phyloP scores from a whole-genome alignment of 495 filamentous ascomycete species.

The Penicillium daleae region DNA sequence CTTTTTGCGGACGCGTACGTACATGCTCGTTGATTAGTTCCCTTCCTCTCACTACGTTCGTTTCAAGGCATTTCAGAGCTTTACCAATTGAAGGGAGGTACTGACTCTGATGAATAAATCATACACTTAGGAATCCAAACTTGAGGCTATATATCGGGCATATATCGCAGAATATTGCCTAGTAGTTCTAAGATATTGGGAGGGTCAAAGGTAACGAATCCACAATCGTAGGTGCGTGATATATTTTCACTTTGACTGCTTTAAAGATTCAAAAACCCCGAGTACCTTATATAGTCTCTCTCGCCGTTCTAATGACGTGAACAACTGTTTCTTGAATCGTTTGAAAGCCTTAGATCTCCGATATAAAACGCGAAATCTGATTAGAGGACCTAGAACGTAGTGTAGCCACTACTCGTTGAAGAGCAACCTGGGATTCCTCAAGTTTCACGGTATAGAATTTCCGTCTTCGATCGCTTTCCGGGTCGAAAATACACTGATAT shows the following conservation, averaged over 20 bases:
- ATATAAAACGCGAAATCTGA: not conserved
- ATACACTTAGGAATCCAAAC: too few species aligned
- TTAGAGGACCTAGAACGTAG: not conserved
- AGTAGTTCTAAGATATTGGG: too few species aligned
- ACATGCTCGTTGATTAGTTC: slow-evolving; percentile 5
- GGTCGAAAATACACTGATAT: not conserved
- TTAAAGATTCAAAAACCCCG: not conserved
- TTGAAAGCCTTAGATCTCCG: not conserved
- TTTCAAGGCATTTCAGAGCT: not conserved
- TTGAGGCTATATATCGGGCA: too few species aligned
- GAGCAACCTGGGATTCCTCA: not conserved
- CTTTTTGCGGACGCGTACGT: not conserved
- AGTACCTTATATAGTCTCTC: not conserved
- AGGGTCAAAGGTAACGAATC: too few species aligned
- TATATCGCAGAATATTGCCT: too few species aligned
- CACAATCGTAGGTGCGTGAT: too few species aligned
- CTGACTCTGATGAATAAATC: too few species aligned
- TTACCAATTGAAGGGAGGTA: too few species aligned
- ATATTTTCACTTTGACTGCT: too few species aligned
- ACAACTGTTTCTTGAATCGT: not conserved
- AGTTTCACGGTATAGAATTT: not conserved
- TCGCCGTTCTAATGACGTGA: not conserved
- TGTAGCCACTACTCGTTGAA: not conserved
- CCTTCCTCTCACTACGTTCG: slow-evolving; percentile 7
- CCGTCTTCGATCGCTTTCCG: slow-evolving; percentile 1